Evolutionary conservation across 768 basidiomycete genomes (phyloP), one percentile per base, ranked within the genome.

Genomic region (Hygrocybe coccinea): DNA sequence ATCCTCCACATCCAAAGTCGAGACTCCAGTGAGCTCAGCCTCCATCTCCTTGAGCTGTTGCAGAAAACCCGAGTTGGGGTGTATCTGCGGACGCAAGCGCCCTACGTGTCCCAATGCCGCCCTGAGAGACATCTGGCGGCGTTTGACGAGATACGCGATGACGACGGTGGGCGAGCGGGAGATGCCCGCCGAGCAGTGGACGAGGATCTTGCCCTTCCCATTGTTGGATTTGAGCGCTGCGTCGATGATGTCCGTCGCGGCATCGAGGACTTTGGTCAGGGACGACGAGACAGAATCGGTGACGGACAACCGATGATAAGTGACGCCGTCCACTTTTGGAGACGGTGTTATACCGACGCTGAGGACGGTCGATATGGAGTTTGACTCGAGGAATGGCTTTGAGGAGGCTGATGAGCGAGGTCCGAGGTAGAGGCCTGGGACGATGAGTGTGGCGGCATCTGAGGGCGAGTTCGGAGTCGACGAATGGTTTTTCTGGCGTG

Each of bases 131-230:
- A 78, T 74, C 1, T 60, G 64, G 8, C 56, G 60, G 43, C 57
- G 48, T 45, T 66, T 68, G 72, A 79, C 74, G 17, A 78, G 64
- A 55, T 77, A 79, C 21, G 68, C 76, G 1, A 66, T 62, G 47
- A 77, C 67, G 38, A 79, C 56, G 8, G 66, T 73, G 1, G 76
- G 78, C 8, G 75, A 76, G n/a, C 78, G 74, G 2, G 76, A 79
- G 7, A 79, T 70, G 11, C 68, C 78, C 1, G 76, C 77, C 1
- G 67, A 68, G 54, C 44, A 46, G 22, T 79, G 77, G 0, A 78
- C 71, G 4, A 79, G 65, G 39, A 78, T 70, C 56, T 60, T 68
- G 34, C 73, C 73, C 19, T 50, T 62, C 5, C 64, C 67, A 14
- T 67, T 56, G 34, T 59, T 65, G 12, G 58, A 58, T 12, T 55